Evolutionary conservation across 768 basidiomycete species (phyloP).

Genomic region (Russula earlei): DNA sequence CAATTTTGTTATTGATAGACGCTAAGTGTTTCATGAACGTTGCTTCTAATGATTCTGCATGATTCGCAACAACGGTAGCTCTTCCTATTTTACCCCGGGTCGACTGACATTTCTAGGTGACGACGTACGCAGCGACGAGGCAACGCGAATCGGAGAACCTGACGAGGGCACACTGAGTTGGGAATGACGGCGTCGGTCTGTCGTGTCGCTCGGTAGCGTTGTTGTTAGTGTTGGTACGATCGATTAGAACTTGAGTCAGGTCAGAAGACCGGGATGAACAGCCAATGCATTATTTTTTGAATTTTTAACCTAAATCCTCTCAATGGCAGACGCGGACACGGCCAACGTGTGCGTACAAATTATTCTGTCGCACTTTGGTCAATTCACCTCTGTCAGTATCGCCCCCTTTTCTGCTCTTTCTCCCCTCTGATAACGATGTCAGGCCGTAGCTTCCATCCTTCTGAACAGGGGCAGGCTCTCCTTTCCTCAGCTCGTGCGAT

Average conservation of each 20-base stretch:
- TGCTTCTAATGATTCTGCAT: not conserved
- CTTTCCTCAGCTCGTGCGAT: conserved; percentile 55
- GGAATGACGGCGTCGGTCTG: not conserved
- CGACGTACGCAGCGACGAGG: not conserved
- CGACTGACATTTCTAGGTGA: conserved; percentile 13
- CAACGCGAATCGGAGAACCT: not conserved
- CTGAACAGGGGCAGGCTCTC: conserved; percentile 81
- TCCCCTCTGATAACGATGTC: not conserved
- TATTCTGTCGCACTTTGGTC: conserved; percentile 55
- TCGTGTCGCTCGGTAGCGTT: not conserved
- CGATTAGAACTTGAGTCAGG: no score
- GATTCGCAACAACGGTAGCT: conserved; percentile 4
- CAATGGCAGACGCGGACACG: conserved; percentile 59
- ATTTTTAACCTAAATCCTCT: not conserved
- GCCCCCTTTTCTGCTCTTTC: not conserved
- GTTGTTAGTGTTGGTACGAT: not conserved
- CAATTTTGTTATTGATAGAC: conserved; percentile 5
- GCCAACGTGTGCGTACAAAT: conserved; percentile 53
- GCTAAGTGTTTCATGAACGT: conserved; percentile 14
- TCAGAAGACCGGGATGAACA: no score
- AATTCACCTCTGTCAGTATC: conserved; percentile 49
- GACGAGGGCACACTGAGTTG: not conserved
- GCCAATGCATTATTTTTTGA: conserved; percentile 6
- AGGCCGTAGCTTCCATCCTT: conserved; percentile 68
- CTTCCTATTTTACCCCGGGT: not conserved